Evolutionary conservation across 345 rosid species (phyloP).

Genomic region (Euphorbia peplus): DNA sequence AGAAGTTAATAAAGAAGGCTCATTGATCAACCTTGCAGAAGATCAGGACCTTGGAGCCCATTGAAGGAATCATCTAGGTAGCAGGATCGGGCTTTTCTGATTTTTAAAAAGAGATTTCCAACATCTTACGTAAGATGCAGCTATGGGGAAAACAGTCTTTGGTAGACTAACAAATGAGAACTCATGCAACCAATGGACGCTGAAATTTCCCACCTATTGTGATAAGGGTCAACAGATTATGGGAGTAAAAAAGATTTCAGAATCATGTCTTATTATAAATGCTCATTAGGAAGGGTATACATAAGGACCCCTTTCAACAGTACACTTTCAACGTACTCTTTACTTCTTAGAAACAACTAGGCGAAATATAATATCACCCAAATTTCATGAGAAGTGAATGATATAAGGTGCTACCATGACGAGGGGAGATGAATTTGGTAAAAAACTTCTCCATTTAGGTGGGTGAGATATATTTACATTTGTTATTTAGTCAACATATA

Average conservation of each 20-base stretch:
- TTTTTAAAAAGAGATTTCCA: not conserved
- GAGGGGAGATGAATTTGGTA: not conserved
- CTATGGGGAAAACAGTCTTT: not conserved
- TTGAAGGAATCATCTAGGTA: not conserved
- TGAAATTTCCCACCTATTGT: not conserved
- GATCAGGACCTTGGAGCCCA: not conserved
- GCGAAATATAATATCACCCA: not conserved
- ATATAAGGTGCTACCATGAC: not conserved
- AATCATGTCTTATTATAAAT: not conserved
- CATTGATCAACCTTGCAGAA: not conserved
- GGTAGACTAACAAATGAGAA: not conserved
- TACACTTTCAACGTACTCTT: not conserved
- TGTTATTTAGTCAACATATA: not conserved
- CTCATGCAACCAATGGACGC: not conserved
- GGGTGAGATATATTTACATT: not conserved
- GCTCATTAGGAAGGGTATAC: not conserved
- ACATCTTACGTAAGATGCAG: not conserved
- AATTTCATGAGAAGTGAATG: not conserved
- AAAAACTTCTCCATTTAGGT: not conserved
- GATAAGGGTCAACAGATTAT: not conserved
- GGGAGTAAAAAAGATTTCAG: not conserved
- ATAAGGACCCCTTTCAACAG: not conserved
- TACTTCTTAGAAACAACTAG: not conserved
- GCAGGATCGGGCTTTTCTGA: not conserved
- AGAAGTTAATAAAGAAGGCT: not conserved